A percentile compares a stretch with the other conserved stretches of the same genome.
Evolutionary conservation across 106 monocot species (phyloP).

Genomic region (Dactylorhiza incarnata): DNA sequence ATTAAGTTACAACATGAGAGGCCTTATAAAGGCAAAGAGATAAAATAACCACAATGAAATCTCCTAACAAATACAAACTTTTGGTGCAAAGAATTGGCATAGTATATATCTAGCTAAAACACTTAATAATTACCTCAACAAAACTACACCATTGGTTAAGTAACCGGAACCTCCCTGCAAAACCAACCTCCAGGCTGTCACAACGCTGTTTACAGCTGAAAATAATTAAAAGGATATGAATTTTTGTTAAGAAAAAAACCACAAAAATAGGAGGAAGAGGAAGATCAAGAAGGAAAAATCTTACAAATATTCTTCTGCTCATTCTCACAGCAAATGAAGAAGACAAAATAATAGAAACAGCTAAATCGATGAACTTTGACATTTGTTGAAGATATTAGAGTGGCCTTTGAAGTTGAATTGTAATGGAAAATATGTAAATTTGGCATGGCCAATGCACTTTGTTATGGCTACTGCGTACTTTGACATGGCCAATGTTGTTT

Average conservation of each 20-base stretch:
- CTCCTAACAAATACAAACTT: not conserved
- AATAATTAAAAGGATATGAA: slow-evolving; percentile 1
- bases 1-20: too few relatives aligned
- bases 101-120: not conserved
- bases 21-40: too few relatives aligned
- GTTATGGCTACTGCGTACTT: too few relatives aligned
- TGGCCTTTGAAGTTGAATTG: too few relatives aligned
- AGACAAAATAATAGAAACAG: slow-evolving; percentile 79
- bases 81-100: not conserved
- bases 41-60: too few relatives aligned
- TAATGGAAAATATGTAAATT: too few relatives aligned
- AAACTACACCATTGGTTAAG: slow-evolving; percentile 82
- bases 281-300: slow-evolving; percentile 11
- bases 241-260: not conserved
- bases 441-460: too few relatives aligned
- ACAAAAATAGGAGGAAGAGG: not conserved
- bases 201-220: slow-evolving; percentile 61
- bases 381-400: too few relatives aligned
- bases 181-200: slow-evolving; percentile 74
- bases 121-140: slow-evolving; percentile 47
- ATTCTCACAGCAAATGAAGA: slow-evolving; percentile 76
- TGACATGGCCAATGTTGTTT: too few relatives aligned
- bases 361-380: slow-evolving; percentile 27
- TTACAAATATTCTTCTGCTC: slow-evolving; percentile 87
- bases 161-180: slow-evolving; percentile 75